Base-by-base conservation (phyloP, 768 basidiomycete species). In the Kwoniella bestiolae region DNA sequence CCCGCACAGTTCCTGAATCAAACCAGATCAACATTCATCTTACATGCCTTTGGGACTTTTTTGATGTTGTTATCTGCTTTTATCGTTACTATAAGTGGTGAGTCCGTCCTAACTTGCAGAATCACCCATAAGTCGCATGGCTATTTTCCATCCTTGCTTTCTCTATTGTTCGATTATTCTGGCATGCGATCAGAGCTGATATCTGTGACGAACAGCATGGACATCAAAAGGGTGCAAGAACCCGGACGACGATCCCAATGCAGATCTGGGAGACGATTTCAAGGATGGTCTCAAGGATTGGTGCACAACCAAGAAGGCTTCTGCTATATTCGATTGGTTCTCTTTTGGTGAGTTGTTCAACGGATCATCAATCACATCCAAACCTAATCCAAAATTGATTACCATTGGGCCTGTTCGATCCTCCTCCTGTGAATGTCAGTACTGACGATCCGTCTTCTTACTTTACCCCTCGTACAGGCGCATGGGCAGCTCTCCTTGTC, bases 261-360 rank as follows among this genome's bases (percentile, higher is more conserved):
- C 87, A 0, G 84, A 84, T 55, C 84, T 87, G 12, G 89, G 90
- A 21, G 86, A 84, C 63, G 69, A 60, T 18, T 97, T 90, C 79
- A 85, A 85, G 68, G 84, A 84, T 3, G 91, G 83, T 21, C 83
- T 97, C 2, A 82, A 85, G 3, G 87, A 90, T 0, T 96, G 91
- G 91, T 97, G 94, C 81, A 87, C 84, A 68, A 94, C 94, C 6
- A 97, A 96, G 83, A 93, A 92, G 73, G 94, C 94, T 2, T 91
- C 86, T 0, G 87, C 87, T 4, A 86, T 94, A 50, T 96, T 97
- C 82, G 89, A 94, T 78, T 95, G 70, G 70, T 60, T 68, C 26
- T 38, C 87, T 1, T 91, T 91, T 60, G 84, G 91, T 91, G 70
- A 51, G 88, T 57, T 7, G 18, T 14, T 28, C n/a, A n/a, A n/a